A percentile compares a stretch with the other conserved stretches of the same genome.
phyloP scores from a whole-genome alignment of 805 yeast species.

The Yamadazyma nakazawae region DNA sequence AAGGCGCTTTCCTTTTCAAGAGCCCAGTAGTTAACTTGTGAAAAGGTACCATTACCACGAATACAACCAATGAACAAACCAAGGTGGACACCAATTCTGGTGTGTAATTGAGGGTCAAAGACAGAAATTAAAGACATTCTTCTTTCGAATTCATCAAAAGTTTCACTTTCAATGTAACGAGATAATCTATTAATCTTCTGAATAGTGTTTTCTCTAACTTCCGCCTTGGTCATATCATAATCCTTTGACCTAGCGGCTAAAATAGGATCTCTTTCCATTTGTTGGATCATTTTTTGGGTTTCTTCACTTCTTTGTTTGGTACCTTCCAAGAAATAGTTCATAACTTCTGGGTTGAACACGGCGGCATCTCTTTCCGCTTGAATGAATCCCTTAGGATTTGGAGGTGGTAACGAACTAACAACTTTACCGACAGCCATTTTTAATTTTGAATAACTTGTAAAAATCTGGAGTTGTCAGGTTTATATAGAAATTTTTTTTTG shows the following conservation, averaged over 20 bases:
- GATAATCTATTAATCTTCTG: slow-evolving; percentile 60
- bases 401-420: slow-evolving; percentile 23
- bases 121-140: slow-evolving; percentile 59
- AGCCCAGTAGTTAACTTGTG: slow-evolving; percentile 84
- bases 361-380: slow-evolving; percentile 32
- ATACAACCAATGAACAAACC: slow-evolving; percentile 82
- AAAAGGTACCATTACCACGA: slow-evolving; percentile 82
- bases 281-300: slow-evolving; percentile 49
- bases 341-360: slow-evolving; percentile 31
- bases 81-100: slow-evolving; percentile 84
- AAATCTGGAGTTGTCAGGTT: not conserved
- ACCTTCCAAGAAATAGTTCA: slow-evolving; percentile 44
- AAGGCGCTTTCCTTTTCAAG: slow-evolving; percentile 60
- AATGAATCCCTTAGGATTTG: slow-evolving; percentile 30
- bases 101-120: slow-evolving; percentile 78
- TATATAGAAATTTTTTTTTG: slow-evolving; percentile 2
- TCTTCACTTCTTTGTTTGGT: slow-evolving; percentile 39
- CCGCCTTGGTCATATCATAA: slow-evolving; percentile 55
- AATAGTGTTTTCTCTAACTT: slow-evolving; percentile 59
- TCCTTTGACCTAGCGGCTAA: slow-evolving; percentile 50
- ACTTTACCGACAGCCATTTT: slow-evolving; percentile 15
- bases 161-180: slow-evolving; percentile 53
- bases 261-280: slow-evolving; percentile 66
- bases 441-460: not conserved
- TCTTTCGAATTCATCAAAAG: slow-evolving; percentile 51